Base-by-base conservation (phyloP, 1,139 yeast species). In the Candida tetrigidarum region DNA sequence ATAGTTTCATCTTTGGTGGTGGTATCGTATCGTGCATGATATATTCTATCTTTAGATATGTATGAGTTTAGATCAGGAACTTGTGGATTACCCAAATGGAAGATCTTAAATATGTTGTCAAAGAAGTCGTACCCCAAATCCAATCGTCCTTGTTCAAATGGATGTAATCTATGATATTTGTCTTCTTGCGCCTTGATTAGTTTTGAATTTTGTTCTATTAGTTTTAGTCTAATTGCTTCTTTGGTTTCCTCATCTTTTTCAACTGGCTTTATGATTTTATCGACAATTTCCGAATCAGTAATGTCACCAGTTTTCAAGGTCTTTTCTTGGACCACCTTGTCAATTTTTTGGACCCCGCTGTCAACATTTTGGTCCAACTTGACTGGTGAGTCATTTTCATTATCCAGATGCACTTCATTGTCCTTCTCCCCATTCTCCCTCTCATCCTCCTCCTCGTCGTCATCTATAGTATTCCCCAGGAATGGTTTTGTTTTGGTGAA, bases 21-120 rank as follows among this genome's bases (percentile, higher is more conserved):
- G 12, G 67, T 64, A 49, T 76, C 80, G 51, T 74, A 78, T 30
- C 83, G 66, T 0, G 82, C 81, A 51, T 76, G 79, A 52, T 74
- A 76, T 20, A 76, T 75, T 44, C 80, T 57, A 15, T 76, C 66
- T 0, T 63, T 60, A 3, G 69, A 57, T 19, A 57, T 58, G 53
- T 77, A 78, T 14, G 59, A 63, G 27, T 65, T 63, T 36, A 78
- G 35, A 26, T 39, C 39, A 11, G 35, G 20, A 11, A 46, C 45
- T 10, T 55, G 48, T 2, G 82, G 82, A 50, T 64, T 65, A 6
- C 76, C 76, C 9, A 63, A 54, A 43, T 67, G 59, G 43, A 77
- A 55, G 3, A 64, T 61, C 6, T 63, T 60, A 51, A 78, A 75
- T 7, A 77, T 67, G 3, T 50, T 47, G 25, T 62, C 60, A 51